phyloP scores from a whole-genome alignment of 2,329 filamentous ascomycete genomes.

The Colletotrichum zoysiae region DNA sequence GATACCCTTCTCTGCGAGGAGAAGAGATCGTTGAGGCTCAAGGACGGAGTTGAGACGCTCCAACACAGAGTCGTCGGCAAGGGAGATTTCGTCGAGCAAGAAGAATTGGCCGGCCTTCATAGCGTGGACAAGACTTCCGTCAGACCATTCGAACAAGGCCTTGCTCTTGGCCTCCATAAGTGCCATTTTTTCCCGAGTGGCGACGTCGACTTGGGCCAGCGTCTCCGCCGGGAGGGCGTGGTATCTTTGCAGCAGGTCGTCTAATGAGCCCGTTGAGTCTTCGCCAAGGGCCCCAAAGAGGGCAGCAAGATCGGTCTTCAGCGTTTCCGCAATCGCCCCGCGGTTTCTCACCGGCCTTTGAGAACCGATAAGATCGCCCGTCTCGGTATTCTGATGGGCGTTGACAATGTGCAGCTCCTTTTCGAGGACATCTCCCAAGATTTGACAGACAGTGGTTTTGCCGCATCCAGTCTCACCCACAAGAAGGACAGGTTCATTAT shows the following conservation, averaged over 20 bases:
- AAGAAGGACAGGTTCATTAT: conserved; percentile 93
- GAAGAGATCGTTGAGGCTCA: conserved; percentile 85
- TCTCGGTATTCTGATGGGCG: conserved; percentile 98
- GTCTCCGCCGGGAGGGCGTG: conserved; percentile 62
- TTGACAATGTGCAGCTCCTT: conserved; percentile 91
- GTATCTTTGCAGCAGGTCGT: conserved; percentile 71
- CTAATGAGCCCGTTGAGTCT: conserved; percentile 58
- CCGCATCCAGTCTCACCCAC: conserved; percentile 98
- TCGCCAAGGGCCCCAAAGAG: conserved; percentile 58
- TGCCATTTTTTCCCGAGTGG: conserved; percentile 61
- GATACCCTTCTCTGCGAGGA: conserved; percentile 94
- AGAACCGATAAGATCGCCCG: conserved; percentile 95
- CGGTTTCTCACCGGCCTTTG: conserved; percentile 93
- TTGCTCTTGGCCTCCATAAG: conserved; percentile 74
- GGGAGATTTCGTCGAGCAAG: conserved; percentile 95
- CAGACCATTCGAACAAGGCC: conserved; percentile 95
- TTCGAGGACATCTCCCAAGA: conserved; percentile 83
- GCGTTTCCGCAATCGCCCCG: conserved; percentile 74
- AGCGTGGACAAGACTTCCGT: conserved; percentile 91
- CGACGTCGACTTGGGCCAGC: conserved; percentile 60
- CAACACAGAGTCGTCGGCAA: conserved; percentile 96
- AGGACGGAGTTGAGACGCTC: conserved; percentile 97
- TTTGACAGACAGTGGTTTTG: conserved; percentile 96
- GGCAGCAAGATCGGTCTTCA: conserved; percentile 71
- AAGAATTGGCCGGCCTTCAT: conserved; percentile 94